phyloP scores from a whole-genome alignment of 1,284 basidiomycete species.

The Cystobasidium sp. region DNA sequence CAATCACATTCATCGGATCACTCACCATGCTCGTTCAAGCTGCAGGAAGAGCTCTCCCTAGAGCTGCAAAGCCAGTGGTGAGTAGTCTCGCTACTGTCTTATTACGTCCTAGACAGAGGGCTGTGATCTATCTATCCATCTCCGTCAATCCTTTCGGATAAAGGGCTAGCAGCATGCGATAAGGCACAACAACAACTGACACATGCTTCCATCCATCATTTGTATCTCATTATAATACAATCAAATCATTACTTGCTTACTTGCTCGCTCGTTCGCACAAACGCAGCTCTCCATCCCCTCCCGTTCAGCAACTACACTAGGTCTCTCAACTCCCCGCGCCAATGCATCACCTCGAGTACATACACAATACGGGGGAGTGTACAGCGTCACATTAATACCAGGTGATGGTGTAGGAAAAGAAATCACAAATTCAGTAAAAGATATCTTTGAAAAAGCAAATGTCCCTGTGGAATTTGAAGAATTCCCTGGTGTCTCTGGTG shows the following conservation, averaged over 20 bases:
- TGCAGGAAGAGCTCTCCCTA: conserved; percentile 33
- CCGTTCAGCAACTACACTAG: conserved; percentile 35
- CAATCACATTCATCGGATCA: neutral
- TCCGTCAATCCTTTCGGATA: neutral
- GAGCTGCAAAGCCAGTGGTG: conserved; percentile 32
- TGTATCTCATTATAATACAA: neutral
- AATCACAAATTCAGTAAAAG: conserved; percentile 98
- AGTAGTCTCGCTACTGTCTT: neutral
- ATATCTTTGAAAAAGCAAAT: conserved; percentile 96
- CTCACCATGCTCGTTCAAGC: conserved; percentile 33
- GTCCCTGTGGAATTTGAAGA: conserved; percentile 88
- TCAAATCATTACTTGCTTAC: neutral
- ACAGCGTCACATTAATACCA: conserved; percentile 63
- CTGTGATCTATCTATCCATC: neutral
- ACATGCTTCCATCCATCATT: neutral
- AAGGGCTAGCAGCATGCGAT: too few relatives aligned
- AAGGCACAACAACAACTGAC: neutral
- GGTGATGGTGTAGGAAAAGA: conserved; percentile 97
- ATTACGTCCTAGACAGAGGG: neutral
- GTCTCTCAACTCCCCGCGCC: conserved; percentile 12
- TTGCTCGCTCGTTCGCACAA: neutral
- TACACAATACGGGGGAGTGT: conserved; percentile 93
- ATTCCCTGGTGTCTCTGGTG: conserved; percentile 71
- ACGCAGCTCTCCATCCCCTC: conserved; percentile 32
- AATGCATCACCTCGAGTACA: conserved; percentile 59